Percentiles rank a stretch among this genome's conserved stretches.
These are phyloP conservation scores for Blastobotrys attinorum DNA, from an alignment of 805 yeast species.

Conservation along the genomic window DNA sequence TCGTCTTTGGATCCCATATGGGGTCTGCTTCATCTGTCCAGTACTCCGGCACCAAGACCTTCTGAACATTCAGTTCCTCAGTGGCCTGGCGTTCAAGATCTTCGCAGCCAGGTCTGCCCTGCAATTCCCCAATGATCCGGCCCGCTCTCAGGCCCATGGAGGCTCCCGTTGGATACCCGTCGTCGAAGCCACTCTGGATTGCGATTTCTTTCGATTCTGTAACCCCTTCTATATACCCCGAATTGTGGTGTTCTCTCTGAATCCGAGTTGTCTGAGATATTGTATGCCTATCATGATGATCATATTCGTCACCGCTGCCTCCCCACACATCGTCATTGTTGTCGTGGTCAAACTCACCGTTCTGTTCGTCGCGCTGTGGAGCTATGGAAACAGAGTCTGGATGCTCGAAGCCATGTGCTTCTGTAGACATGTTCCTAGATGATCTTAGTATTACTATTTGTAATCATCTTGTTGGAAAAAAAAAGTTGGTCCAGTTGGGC, in stretches of 20 bases:
- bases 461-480: constrained; percentile 1
- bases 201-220: constrained; percentile 57
- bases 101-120: constrained; percentile 27
- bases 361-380: not conserved
- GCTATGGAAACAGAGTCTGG: constrained; percentile 1
- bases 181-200: constrained; percentile 75
- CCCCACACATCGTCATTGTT: constrained; percentile 9
- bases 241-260: constrained; percentile 55
- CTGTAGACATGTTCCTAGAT: not conserved
- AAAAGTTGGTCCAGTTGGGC: constrained; percentile 4
- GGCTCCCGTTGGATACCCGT: constrained; percentile 72
- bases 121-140: constrained; percentile 46
- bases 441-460: not conserved
- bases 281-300: not conserved
- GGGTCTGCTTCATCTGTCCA: constrained; percentile 38
- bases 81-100: constrained; percentile 28
- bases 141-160: constrained; percentile 62
- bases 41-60: constrained; percentile 45
- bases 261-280: constrained; percentile 15
- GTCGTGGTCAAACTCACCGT: not conserved
- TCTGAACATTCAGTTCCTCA: constrained; percentile 49
- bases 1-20: constrained; percentile 20
- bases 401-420: not conserved
- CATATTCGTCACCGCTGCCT: not conserved
- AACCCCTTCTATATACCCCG: constrained; percentile 81